Conservation (phyloP, 768 basidiomycete species). For the Trametes cingulata region DNA sequence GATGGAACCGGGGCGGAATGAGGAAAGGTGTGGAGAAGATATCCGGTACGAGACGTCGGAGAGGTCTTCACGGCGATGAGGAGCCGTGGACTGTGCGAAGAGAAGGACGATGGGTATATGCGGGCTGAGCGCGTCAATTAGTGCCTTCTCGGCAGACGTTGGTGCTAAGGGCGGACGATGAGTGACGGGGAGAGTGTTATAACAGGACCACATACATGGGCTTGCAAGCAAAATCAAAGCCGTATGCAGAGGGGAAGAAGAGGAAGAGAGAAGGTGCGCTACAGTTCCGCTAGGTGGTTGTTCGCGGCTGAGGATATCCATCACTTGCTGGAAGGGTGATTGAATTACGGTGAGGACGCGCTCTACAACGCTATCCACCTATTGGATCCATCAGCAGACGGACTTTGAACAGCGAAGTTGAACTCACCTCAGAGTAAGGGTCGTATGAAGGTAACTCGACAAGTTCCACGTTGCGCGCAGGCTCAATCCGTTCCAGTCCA, state of each 20-base stretch:
- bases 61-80: neutral
- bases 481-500: conserved; percentile 66
- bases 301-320: conserved; percentile 54
- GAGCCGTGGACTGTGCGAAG: conserved; percentile 29
- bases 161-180: conserved; percentile 25
- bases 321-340: conserved; percentile 53
- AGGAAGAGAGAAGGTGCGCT: conserved; percentile 56
- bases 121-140: conserved; percentile 50
- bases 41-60: conserved; percentile 15
- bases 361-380: conserved; percentile 25
- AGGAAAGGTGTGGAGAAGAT: conserved; percentile 35
- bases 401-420: neutral
- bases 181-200: neutral
- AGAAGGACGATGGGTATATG: conserved; percentile 62
- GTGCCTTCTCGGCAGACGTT: conserved; percentile 39
- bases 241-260: conserved; percentile 59
- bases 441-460: conserved; percentile 50
- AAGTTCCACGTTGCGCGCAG: conserved; percentile 65
- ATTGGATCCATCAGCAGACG: neutral
- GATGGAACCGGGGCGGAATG: conserved; percentile 55
- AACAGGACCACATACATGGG: conserved; percentile 39
- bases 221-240: conserved; percentile 56
- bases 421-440: conserved; percentile 33
- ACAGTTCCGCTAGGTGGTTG: conserved; percentile 52
- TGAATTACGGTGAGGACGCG: conserved; percentile 49